These are phyloP conservation scores for Gastrolobium villosum DNA, from an alignment of 306 rosid species.

Conservation along the genomic window DNA sequence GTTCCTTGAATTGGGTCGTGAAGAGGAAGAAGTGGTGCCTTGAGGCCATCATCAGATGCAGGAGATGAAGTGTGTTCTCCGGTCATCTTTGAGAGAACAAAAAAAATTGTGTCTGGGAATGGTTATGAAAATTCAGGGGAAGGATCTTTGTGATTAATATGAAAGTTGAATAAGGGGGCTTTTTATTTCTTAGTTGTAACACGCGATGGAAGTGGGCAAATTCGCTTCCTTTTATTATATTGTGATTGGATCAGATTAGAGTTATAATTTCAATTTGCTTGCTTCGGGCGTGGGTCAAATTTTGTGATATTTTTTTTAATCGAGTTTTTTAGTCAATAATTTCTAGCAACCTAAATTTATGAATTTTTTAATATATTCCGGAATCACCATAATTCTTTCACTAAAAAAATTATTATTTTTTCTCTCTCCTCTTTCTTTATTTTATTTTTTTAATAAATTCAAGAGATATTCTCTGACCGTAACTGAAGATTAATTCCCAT, in stretches of 20 bases:
- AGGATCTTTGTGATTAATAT: background rate
- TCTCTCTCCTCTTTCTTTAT: too few species aligned
- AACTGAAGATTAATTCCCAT: too few species aligned
- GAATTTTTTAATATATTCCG: too few species aligned
- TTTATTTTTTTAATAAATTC: too few species aligned
- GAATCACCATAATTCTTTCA: too few species aligned
- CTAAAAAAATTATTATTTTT: too few species aligned
- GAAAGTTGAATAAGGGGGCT: background rate
- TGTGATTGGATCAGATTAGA: background rate
- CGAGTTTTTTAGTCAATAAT: background rate
- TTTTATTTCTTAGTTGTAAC: background rate
- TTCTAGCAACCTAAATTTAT: background rate
- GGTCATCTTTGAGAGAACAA: conserved; percentile 47
- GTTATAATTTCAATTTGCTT: background rate
- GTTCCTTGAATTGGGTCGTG: conserved; percentile 46
- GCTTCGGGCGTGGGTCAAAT: background rate
- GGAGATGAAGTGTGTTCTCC: conserved; percentile 33
- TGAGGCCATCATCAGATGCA: conserved; percentile 54
- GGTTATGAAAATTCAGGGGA: background rate
- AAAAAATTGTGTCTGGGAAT: background rate
- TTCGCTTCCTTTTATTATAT: background rate
- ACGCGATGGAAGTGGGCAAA: background rate
- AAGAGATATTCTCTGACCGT: too few species aligned
- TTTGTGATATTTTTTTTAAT: background rate
- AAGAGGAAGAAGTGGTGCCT: conserved; percentile 75